Percentiles rank a stretch among this genome's conserved stretches.
These are phyloP conservation scores for Drechslerella stenobrocha DNA, from an alignment of 2,329 filamentous ascomycete species.

Conservation along the genomic window DNA sequence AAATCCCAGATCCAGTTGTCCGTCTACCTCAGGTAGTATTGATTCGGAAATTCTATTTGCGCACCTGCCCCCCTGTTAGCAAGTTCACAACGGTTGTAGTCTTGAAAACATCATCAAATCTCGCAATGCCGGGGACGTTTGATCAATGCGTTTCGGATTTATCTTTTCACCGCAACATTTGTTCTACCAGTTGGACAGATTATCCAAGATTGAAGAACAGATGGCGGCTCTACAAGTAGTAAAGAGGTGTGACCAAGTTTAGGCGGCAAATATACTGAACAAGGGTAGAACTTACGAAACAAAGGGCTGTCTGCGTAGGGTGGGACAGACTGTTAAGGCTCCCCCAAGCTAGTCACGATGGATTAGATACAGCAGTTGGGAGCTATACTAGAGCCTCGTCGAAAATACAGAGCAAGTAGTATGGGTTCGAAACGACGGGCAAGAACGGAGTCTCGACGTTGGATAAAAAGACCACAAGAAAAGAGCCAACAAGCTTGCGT, in stretches of 20 bases:
- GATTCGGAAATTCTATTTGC: neutral
- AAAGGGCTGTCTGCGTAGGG: slow-evolving; percentile 3
- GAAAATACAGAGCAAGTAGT: slow-evolving; percentile 9
- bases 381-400: slow-evolving; percentile 8
- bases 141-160: slow-evolving; percentile 42
- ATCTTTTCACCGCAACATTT: slow-evolving; percentile 21
- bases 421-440: slow-evolving; percentile 16
- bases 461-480: slow-evolving; percentile 22
- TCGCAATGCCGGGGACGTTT: slow-evolving; percentile 10
- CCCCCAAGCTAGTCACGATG: neutral
- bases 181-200: slow-evolving; percentile 15
- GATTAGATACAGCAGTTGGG: slow-evolving; percentile 4
- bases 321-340: slow-evolving; percentile 1
- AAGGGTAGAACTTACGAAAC: slow-evolving; percentile 38
- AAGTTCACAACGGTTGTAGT: slow-evolving; percentile 13
- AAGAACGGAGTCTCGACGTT: slow-evolving; percentile 10
- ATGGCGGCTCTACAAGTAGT: neutral
- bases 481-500: slow-evolving; percentile 22
- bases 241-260: neutral
- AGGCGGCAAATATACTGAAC: slow-evolving; percentile 13
- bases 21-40: slow-evolving; percentile 27
- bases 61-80: slow-evolving; percentile 26
- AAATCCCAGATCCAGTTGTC: slow-evolving; percentile 14
- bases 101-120: neutral
- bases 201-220: neutral